A percentile compares a stretch with the other conserved stretches of the same genome.
Conservation (phyloP, 2,329 filamentous ascomycete species). For the Scedosporium dehoogii region DNA sequence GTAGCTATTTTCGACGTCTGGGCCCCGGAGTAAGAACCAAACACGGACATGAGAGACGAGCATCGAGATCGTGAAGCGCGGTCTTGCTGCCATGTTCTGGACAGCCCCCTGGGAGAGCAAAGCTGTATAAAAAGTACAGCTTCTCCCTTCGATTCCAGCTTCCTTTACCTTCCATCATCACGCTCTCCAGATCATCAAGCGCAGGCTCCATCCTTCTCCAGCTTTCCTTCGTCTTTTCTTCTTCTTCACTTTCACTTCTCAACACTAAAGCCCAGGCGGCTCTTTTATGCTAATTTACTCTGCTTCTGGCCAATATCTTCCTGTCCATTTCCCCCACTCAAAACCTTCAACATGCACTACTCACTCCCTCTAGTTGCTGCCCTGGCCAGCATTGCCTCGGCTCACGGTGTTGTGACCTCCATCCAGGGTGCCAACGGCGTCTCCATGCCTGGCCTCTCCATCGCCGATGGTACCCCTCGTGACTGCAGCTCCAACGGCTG, state of each 20-base stretch:
- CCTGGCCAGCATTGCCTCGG: conserved; percentile 30
- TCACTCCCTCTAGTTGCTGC: conserved; percentile 32
- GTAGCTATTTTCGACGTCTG: background rate
- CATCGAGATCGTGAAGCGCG: background rate
- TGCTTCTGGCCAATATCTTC: background rate
- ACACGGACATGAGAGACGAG: background rate
- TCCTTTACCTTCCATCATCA: background rate
- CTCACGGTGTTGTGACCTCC: conserved; percentile 47
- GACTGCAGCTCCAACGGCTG: conserved; percentile 53
- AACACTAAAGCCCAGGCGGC: background rate
- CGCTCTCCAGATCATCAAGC: background rate
- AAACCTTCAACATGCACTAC: background rate
- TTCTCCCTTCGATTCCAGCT: background rate
- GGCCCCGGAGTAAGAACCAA: background rate
- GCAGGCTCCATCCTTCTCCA: background rate
- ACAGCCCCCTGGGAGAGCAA: background rate
- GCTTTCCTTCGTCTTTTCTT: background rate
- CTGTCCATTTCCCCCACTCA: background rate
- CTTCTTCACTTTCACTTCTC: too few species aligned
- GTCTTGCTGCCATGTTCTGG: background rate
- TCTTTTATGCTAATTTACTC: background rate
- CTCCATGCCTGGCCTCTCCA: conserved; percentile 46
- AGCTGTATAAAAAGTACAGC: background rate
- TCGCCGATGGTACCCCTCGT: conserved; percentile 56
- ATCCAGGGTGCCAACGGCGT: conserved; percentile 52